Evolutionary conservation across 2,329 filamentous ascomycete genomes (phyloP).

Genomic region (Aureobasidium sp.): DNA sequence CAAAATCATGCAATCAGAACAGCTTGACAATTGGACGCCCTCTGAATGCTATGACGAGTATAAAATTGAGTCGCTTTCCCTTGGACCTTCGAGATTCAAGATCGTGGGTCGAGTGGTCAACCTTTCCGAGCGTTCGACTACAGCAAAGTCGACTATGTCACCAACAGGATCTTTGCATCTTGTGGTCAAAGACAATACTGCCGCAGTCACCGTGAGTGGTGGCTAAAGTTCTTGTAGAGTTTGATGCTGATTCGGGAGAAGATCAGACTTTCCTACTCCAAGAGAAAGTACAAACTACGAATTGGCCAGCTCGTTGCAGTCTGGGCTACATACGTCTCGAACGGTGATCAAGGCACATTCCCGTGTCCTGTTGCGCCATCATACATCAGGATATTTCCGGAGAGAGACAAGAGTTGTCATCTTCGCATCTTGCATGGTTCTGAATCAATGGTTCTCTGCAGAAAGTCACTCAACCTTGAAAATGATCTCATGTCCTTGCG

Average conservation of each 20-base stretch:
- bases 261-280: conserved; percentile 48
- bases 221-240: not conserved
- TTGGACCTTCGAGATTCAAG: conserved; percentile 45
- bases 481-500: conserved; percentile 49
- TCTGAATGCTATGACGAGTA: conserved; percentile 39
- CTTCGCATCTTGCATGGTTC: conserved; percentile 47
- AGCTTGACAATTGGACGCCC: conserved; percentile 40
- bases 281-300: conserved; percentile 36
- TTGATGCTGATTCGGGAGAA: conserved; percentile 22
- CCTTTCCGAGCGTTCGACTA: conserved; percentile 40
- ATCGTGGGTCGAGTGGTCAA: conserved; percentile 53
- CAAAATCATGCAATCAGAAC: conserved; percentile 22
- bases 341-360: conserved; percentile 37
- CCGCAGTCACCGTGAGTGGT: conserved; percentile 44
- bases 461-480: conserved; percentile 40
- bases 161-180: conserved; percentile 49
- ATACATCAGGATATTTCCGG: conserved; percentile 52
- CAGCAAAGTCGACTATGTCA: conserved; percentile 37
- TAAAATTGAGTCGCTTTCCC: conserved; percentile 42
- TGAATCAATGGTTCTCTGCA: conserved; percentile 39
- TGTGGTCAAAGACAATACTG: conserved; percentile 51
- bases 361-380: conserved; percentile 41
- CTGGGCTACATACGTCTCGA: conserved; percentile 52
- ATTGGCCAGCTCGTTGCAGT: conserved; percentile 51
- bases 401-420: conserved; percentile 48